These are phyloP conservation scores for Imleria badia DNA, from an alignment of 768 basidiomycete genomes.

Conservation along the genomic window DNA sequence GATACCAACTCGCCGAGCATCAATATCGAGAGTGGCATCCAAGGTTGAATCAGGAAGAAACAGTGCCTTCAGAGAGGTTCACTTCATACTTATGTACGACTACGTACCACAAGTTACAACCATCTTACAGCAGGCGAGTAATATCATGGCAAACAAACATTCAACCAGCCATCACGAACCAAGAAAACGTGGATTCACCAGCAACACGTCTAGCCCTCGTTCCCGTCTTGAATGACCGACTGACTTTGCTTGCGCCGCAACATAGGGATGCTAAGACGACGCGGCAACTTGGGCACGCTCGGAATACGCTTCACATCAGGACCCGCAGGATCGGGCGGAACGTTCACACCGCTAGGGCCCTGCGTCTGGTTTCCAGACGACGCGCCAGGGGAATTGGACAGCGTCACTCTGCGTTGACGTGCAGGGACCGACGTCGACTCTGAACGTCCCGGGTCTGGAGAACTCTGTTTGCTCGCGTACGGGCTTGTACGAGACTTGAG, in stretches of 20 bases:
- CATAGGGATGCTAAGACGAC: conserved; percentile 29
- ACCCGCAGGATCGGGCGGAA: neutral
- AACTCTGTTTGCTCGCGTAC: conserved; percentile 3
- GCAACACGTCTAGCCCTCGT: neutral
- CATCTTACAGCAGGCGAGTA: neutral
- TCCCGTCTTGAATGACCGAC: neutral
- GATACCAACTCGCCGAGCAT: no score
- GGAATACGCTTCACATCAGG: conserved; percentile 13
- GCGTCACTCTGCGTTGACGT: conserved; percentile 22
- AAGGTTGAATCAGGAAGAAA: no score
- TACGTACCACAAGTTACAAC: neutral
- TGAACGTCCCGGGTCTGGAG: neutral
- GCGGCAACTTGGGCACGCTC: conserved; percentile 27
- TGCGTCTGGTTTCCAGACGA: neutral
- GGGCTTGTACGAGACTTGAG: conserved; percentile 14
- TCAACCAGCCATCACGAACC: neutral
- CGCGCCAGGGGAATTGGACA: conserved; percentile 15
- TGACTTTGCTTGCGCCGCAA: conserved; percentile 30
- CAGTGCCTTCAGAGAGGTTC: no score
- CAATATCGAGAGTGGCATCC: no score
- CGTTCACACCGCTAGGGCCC: neutral
- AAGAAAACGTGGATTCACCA: neutral
- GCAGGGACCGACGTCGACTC: neutral
- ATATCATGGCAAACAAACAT: conserved; percentile 1
- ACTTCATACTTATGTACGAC: neutral